Conservation (phyloP, 1,284 basidiomycete species). For the Fomitiporia mediterranea region DNA sequence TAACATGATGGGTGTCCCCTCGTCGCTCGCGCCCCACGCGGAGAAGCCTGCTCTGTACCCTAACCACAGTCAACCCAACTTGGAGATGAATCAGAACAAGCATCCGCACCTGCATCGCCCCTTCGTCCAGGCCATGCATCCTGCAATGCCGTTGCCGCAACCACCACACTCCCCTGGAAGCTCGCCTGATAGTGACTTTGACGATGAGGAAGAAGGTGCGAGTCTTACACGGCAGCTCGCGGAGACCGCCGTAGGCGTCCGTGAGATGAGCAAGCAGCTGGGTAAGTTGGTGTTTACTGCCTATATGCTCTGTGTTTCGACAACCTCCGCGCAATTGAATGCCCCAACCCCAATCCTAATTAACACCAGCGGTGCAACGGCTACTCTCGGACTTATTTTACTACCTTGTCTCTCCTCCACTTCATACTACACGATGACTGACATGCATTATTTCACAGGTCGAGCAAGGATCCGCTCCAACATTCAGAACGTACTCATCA, state of each 20-base stretch:
- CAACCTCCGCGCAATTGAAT: neutral
- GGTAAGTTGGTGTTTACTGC: slow-evolving; percentile 49
- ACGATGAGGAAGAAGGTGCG: slow-evolving; percentile 64
- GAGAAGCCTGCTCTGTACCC: slow-evolving; percentile 11
- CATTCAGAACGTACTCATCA: slow-evolving; percentile 91
- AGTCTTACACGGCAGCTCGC: slow-evolving; percentile 91
- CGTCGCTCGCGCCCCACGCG: slow-evolving; percentile 23
- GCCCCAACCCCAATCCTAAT: neutral
- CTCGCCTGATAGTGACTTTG: slow-evolving; percentile 28
- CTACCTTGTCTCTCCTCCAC: neutral
- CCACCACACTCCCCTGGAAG: slow-evolving; percentile 20
- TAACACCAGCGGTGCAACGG: neutral
- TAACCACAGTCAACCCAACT: slow-evolving; percentile 1
- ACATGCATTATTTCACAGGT: slow-evolving; percentile 42
- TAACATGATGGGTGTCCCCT: slow-evolving; percentile 21
- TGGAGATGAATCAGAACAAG: slow-evolving; percentile 8
- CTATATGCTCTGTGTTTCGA: slow-evolving; percentile 3
- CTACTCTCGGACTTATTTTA: neutral
- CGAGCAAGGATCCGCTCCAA: slow-evolving; percentile 88
- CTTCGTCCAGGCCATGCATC: slow-evolving; percentile 10
- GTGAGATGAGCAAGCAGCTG: slow-evolving; percentile 99
- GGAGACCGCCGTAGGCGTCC: slow-evolving; percentile 93
- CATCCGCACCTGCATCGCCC: slow-evolving; percentile 10
- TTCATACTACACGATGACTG: neutral
- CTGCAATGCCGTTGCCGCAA: slow-evolving; percentile 17